These are phyloP conservation scores for Arabidopsis lyrata DNA, from an alignment of 441 rosid genomes.

Conservation along the genomic window DNA sequence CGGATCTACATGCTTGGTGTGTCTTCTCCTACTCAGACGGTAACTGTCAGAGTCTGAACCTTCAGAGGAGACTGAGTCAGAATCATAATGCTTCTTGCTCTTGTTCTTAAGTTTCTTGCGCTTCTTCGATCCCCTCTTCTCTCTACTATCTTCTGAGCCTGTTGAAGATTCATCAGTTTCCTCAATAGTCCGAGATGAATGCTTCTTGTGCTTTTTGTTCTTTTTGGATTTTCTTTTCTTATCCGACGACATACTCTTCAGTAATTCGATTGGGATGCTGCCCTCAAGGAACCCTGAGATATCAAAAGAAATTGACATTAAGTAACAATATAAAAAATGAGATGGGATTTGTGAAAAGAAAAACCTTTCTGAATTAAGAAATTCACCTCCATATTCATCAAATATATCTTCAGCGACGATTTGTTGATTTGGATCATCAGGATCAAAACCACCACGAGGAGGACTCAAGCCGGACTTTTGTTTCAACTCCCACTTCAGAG, in stretches of 20 bases:
- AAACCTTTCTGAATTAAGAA: neutral
- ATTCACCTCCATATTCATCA: slow-evolving; percentile 94
- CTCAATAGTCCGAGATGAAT: slow-evolving; percentile 51
- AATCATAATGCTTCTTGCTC: slow-evolving; percentile 49
- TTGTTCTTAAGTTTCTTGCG: slow-evolving; percentile 47
- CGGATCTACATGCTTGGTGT: slow-evolving; percentile 44
- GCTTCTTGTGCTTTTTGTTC: slow-evolving; percentile 56
- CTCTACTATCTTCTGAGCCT: slow-evolving; percentile 49
- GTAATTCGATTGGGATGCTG: slow-evolving; percentile 67
- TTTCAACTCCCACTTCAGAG: slow-evolving; percentile 96
- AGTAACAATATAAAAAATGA: slow-evolving; percentile 6
- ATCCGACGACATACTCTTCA: slow-evolving; percentile 56
- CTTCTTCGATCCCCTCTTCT: slow-evolving; percentile 48
- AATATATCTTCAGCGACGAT: slow-evolving; percentile 96
- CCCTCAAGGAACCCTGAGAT: slow-evolving; percentile 81
- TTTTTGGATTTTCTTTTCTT: slow-evolving; percentile 55
- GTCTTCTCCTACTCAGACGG: slow-evolving; percentile 44
- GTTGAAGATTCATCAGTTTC: slow-evolving; percentile 52
- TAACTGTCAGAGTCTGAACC: slow-evolving; percentile 45
- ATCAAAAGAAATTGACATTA: slow-evolving; percentile 4
- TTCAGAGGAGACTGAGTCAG: slow-evolving; percentile 52
- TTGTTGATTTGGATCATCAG: slow-evolving; percentile 93
- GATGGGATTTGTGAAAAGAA: slow-evolving; percentile 2
- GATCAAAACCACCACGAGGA: slow-evolving; percentile 95
- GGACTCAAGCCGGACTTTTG: slow-evolving; percentile 96